Base-by-base conservation (phyloP, 2,329 filamentous ascomycete species). In the Fusarium sp. region DNA sequence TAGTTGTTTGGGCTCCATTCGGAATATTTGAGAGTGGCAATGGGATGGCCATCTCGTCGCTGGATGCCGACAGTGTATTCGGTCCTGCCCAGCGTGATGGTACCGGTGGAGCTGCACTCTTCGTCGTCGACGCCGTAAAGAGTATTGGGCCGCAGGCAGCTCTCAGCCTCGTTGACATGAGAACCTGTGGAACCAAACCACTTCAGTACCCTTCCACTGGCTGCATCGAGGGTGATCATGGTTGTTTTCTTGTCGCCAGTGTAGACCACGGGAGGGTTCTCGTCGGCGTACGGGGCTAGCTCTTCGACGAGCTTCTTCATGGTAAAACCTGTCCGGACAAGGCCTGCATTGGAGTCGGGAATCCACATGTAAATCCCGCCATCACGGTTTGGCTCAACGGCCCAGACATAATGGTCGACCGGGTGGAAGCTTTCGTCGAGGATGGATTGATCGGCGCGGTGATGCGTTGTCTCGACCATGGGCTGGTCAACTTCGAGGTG, bases 1-100 rank as follows among this genome's bases (percentile, higher is more conserved):
- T 92, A 94, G 68, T 93, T 97, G 82, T 99, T 99, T 15, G 95
- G 94, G 1, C 91, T 92, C 97, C 97, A 99, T 82, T 99, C 97
- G 12, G 95, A 93, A 80, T 97, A 99, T 74, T 91, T 95, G 76
- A 99, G 90, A 0, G 94, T 98, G 79, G 95, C 97, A 71, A 99
- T 93, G 9, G 91, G 90, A 68, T 92, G 90, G 2, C 93, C 92
- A 75, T 93, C 90, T 76, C 93, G 90, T 69, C 94, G 92, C 74
- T 95, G 93, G 52, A 99, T 97, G 65, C 89, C 91, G 69, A 99
- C 92, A 7, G 90, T 96, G 83, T 99, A 99, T 81, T 98, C 95
- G 43, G 94, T 95, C 61, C 94, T 90, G 32, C 95, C 95, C 2
- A 98, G 87, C 0, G 94, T 95, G 70, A 98, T 90, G 37, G 93